A percentile compares a stretch with the other conserved stretches of the same genome.
phyloP scores from a whole-genome alignment of 129 eudicot genomes.

The Chrysanthemum makinoi region DNA sequence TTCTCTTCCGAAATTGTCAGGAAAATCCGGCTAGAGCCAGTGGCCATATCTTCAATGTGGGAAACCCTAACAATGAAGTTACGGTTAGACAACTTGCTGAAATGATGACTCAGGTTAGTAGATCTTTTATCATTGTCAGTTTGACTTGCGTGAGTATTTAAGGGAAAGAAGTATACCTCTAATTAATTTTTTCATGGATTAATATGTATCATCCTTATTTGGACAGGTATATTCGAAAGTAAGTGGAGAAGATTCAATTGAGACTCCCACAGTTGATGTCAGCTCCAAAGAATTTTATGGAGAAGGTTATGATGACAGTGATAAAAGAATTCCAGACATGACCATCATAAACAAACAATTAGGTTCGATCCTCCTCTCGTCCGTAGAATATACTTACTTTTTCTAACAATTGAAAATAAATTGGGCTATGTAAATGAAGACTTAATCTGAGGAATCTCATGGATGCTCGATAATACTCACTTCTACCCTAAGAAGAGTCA shows the following conservation, averaged over 20 bases:
- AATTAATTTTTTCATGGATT: not conserved
- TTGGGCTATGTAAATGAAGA: not conserved
- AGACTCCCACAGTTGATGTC: conserved; percentile 76
- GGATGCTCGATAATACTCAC: not conserved
- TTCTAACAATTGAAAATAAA: not conserved
- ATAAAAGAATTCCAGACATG: conserved; percentile 97
- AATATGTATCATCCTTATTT: conserved; percentile 10
- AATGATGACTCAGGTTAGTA: conserved; percentile 88
- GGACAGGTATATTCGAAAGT: conserved; percentile 81
- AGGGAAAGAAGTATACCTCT: not conserved
- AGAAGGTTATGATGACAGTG: conserved; percentile 95
- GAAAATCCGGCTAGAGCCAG: conserved; percentile 95
- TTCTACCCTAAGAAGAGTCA: not conserved
- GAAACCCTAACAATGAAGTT: conserved; percentile 97
- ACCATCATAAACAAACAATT: conserved; percentile 87
- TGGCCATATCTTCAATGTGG: conserved; percentile 94
- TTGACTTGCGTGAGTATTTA: not conserved
- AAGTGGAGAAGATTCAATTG: conserved; percentile 73
- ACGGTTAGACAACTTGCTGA: conserved; percentile 99
- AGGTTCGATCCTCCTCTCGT: conserved; percentile 33
- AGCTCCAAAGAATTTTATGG: conserved; percentile 94
- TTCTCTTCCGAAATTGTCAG: conserved; percentile 31
- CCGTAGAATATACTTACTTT: not conserved
- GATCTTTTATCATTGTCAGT: not conserved
- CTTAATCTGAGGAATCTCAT: not conserved